A percentile compares a stretch with the other conserved stretches of the same genome.
These are phyloP conservation scores for Cucurbita moschata DNA, from an alignment of 306 rosid species.

Conservation along the genomic window DNA sequence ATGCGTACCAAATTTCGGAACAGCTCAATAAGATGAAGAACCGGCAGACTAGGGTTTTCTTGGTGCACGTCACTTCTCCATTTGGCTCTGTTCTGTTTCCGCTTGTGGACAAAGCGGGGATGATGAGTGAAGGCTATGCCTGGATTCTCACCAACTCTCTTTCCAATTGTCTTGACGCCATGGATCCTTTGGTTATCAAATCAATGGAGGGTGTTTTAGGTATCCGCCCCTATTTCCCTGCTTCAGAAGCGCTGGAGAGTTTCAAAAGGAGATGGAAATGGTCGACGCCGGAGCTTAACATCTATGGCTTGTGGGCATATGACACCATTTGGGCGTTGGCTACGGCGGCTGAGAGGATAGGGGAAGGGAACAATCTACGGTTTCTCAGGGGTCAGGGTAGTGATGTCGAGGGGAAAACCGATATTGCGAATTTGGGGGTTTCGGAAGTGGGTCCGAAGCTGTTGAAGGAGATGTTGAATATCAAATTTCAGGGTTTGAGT, in stretches of 20 bases:
- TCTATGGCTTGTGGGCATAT: conserved; percentile 33
- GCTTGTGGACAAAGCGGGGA: conserved; percentile 9
- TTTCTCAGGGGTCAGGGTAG: not conserved
- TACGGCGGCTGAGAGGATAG: conserved; percentile 11
- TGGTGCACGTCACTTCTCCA: conserved; percentile 23
- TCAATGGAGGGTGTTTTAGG: conserved; percentile 37
- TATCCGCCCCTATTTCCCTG: conserved; percentile 13
- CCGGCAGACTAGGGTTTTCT: conserved; percentile 9
- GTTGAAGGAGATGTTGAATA: not conserved
- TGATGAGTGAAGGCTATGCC: conserved; percentile 17
- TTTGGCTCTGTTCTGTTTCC: conserved; percentile 16
- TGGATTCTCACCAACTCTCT: conserved; percentile 19
- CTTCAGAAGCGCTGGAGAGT: conserved; percentile 1
- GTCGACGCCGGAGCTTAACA: conserved; percentile 2
- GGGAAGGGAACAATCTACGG: not conserved
- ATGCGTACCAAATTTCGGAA: not conserved
- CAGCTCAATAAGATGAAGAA: conserved; percentile 13
- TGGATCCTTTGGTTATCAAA: not conserved
- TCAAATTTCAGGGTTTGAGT: conserved; percentile 8
- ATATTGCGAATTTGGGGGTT: conserved; percentile 7
- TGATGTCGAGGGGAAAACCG: not conserved
- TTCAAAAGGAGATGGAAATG: conserved; percentile 19
- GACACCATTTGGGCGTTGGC: conserved; percentile 23
- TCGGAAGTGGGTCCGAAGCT: conserved; percentile 6
- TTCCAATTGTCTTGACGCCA: conserved; percentile 6